A percentile compares a stretch with the other conserved stretches of the same genome.
Conservation (phyloP, 768 basidiomycete species). For the Chalciporus piperatus region DNA sequence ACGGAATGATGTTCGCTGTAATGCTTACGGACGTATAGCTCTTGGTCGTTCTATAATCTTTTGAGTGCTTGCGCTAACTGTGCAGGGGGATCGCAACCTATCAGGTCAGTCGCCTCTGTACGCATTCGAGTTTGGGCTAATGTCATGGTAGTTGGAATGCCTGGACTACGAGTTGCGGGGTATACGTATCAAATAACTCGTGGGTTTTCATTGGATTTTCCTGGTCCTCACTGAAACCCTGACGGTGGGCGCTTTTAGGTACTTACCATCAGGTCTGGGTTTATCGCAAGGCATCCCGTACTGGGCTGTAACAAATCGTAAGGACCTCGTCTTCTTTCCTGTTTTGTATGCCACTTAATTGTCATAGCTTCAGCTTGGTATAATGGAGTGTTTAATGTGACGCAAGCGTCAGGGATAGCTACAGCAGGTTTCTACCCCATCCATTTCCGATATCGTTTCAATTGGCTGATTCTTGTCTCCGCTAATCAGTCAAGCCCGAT, state of each 20-base stretch:
- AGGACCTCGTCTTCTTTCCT: neutral
- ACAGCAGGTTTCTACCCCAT: constrained; percentile 8
- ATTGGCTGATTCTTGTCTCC: neutral
- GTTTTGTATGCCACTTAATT: neutral
- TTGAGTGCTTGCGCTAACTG: constrained; percentile 27
- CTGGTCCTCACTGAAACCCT: neutral
- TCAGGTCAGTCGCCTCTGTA: constrained; percentile 11
- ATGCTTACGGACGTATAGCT: constrained; percentile 16
- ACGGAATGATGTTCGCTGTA: neutral
- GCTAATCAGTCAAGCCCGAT: constrained; percentile 7
- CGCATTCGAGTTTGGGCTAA: constrained; percentile 1
- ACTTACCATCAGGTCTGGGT: constrained; percentile 17
- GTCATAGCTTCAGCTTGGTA: constrained; percentile 19
- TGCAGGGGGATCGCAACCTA: constrained; percentile 3
- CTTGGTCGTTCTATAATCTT: constrained; percentile 31
- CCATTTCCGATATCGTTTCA: neutral
- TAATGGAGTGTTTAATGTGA: constrained; percentile 12
- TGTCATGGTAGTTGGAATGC: constrained; percentile 17
- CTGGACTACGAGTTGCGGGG: constrained; percentile 18
- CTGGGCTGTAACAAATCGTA: constrained; percentile 25
- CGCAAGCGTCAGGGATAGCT: constrained; percentile 7
- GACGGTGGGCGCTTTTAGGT: constrained; percentile 11
- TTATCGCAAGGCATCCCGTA: constrained; percentile 20
- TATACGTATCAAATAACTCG: constrained; percentile 16
- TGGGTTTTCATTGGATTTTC: constrained; percentile 6